Evolutionary conservation across 2,329 filamentous ascomycete species (phyloP), one percentile per base, ranked within the genome.

Genomic region (Xylariales sp.): DNA sequence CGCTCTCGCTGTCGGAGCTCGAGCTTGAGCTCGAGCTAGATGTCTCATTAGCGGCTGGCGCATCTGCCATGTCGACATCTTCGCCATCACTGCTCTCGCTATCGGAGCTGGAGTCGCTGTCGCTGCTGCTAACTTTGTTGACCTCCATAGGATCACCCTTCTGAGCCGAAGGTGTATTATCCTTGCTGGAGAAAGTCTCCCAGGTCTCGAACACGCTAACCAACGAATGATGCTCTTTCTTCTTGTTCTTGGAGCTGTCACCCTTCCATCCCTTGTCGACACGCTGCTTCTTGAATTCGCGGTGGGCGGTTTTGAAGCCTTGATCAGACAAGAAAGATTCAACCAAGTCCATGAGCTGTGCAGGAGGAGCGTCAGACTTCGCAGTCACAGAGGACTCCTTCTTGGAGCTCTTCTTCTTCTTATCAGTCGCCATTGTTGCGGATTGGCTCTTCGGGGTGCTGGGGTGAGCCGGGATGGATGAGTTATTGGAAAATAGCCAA

Each of bases 341-440:
- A 51, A 89, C 72, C 13, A 87, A 66, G 43, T 80, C 75, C 54
- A 89, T 66, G 24, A 89, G 66, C 58, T 84, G 72, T 19, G 72
- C 60, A 5, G 83, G 73, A 18, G 77, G 70, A 32, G 65, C 57
- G 19, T 59, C 41, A 37, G 38, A 32, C 30, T 42, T 28, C 11
- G 49, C 45, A 10, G 48, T 39, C 23, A 43, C 29, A 8, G 34
- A 14, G 15, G 42, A 34, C 21, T 41, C 36, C n/a, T 43, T 32
- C 44, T 54, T 56, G 23, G 31, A 40, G 33, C 34, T 34, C 41
- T 51, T 57, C 44, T 51, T 48, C 29, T 40, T 45, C 29, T 49
- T 51, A n/a, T n/a, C n/a, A 45, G 54, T 56, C 13, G 34, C 31
- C 33, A 51, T 50, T 48, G 40, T 15, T 38, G 43, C 25, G 32